phyloP scores from a whole-genome alignment of 1,139 yeast species.

The Suhomyces anneliseae region DNA sequence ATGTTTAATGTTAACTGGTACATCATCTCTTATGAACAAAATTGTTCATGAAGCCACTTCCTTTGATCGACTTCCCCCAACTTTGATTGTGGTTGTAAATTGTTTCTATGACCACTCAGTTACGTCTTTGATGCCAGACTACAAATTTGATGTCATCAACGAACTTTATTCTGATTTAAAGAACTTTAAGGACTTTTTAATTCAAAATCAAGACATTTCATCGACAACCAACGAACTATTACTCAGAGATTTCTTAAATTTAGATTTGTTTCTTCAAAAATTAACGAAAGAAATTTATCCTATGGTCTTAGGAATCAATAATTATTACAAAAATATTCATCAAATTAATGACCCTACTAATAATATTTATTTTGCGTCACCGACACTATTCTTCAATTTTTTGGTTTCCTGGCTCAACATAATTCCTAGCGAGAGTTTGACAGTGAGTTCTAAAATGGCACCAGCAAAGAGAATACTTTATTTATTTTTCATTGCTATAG shows the following conservation, averaged over 20 bases:
- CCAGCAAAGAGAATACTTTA: slow-evolving; percentile 37
- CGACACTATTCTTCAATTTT: slow-evolving; percentile 32
- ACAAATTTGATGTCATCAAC: slow-evolving; percentile 30
- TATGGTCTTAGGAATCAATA: slow-evolving; percentile 26
- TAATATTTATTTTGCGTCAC: slow-evolving; percentile 24
- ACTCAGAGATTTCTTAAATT: slow-evolving; percentile 21
- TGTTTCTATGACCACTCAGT: slow-evolving; percentile 28
- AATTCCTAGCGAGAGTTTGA: slow-evolving; percentile 35
- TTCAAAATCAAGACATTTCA: slow-evolving; percentile 13
- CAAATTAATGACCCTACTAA: slow-evolving; percentile 15
- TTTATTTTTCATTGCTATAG: slow-evolving; percentile 37
- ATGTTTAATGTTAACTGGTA: slow-evolving; percentile 35
- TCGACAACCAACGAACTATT: slow-evolving; percentile 11
- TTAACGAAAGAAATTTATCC: slow-evolving; percentile 32
- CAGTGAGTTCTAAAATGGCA: slow-evolving; percentile 28
- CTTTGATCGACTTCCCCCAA: slow-evolving; percentile 24
- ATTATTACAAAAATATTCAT: slow-evolving; percentile 19
- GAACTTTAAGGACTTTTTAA: slow-evolving; percentile 23
- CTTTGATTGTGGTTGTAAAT: slow-evolving; percentile 27
- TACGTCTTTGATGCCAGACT: slow-evolving; percentile 35
- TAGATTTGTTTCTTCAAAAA: slow-evolving; percentile 31
- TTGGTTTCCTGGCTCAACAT: slow-evolving; percentile 37
- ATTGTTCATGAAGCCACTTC: slow-evolving; percentile 24
- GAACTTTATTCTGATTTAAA: slow-evolving; percentile 27
- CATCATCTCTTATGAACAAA: slow-evolving; percentile 34